Conservation (phyloP, 257 asterid species). For the Fraxinus americana region DNA sequence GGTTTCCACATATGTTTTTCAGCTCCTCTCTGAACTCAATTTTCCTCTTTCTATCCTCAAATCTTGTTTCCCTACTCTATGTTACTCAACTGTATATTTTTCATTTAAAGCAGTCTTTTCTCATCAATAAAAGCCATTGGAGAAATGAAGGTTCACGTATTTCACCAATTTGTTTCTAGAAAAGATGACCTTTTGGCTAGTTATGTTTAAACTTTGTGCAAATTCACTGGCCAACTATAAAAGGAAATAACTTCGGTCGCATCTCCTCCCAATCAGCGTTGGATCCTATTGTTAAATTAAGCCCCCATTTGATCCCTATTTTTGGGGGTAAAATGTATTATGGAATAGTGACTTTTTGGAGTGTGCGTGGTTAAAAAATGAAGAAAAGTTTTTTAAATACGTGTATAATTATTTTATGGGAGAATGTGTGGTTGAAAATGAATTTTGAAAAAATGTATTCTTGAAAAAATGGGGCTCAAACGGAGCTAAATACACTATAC, state of each 20-base stretch:
- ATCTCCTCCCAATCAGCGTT: no score
- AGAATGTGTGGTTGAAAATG: no score
- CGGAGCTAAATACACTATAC: no score
- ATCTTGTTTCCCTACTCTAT: not conserved
- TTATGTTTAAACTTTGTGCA: not conserved
- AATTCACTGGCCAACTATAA: not conserved
- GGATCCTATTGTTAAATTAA: not conserved
- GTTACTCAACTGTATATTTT: not conserved
- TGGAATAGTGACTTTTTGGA: no score
- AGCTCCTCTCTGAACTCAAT: not conserved
- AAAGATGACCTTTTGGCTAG: not conserved
- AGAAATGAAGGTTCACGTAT: slow-evolving; percentile 12
- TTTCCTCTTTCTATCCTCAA: not conserved
- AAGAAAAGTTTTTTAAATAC: no score
- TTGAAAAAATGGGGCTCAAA: no score
- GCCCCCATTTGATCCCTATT: no score
- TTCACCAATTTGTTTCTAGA: not conserved
- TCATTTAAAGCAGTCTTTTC: slow-evolving; percentile 4
- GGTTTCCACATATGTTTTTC: not conserved
- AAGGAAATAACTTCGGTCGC: not conserved
- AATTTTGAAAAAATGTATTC: no score
- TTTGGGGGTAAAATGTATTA: no score
- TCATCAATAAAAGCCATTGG: slow-evolving; percentile 7
- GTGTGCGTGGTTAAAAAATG: no score
- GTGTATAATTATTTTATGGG: no score